Conservation (phyloP, 805 yeast genomes). For the Blastobotrys chiropterorum region DNA sequence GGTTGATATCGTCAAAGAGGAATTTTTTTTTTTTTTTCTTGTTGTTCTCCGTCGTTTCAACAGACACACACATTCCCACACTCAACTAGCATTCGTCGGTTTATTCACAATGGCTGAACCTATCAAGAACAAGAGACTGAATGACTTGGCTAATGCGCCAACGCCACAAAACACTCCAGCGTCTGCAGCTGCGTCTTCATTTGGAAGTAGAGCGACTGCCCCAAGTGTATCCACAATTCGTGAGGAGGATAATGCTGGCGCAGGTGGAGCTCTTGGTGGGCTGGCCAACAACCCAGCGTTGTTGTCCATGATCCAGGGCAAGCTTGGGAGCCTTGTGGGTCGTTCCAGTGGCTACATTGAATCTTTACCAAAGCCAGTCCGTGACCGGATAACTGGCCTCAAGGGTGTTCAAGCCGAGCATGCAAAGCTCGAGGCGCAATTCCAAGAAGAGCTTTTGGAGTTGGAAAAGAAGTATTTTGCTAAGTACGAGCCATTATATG, state of each 20-base stretch:
- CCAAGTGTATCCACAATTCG: conserved; percentile 60
- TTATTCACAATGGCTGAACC: conserved; percentile 75
- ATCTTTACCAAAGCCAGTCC: conserved; percentile 62
- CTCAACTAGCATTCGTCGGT: background rate
- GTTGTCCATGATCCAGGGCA: conserved; percentile 83
- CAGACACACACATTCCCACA: background rate
- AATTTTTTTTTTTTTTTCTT: conserved; percentile 1
- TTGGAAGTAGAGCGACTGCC: conserved; percentile 42
- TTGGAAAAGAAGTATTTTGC: conserved; percentile 74
- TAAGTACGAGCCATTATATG: conserved; percentile 70
- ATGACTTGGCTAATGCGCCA: conserved; percentile 85
- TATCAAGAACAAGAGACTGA: conserved; percentile 60
- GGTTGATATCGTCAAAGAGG: background rate
- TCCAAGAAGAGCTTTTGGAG: conserved; percentile 80
- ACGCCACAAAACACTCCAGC: conserved; percentile 99
- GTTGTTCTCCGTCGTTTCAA: background rate
- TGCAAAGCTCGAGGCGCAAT: conserved; percentile 79
- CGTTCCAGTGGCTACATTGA: conserved; percentile 81
- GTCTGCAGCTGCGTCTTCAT: conserved; percentile 66
- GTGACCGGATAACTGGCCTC: conserved; percentile 72
- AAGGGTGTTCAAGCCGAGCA: conserved; percentile 76
- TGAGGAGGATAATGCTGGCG: conserved; percentile 45
- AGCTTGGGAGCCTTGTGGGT: conserved; percentile 78
- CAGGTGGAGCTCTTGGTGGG: conserved; percentile 32
- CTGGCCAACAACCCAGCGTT: conserved; percentile 76